Evolutionary conservation across 2,329 filamentous ascomycete species (phyloP).

Genomic region (Fusarium algeriense): DNA sequence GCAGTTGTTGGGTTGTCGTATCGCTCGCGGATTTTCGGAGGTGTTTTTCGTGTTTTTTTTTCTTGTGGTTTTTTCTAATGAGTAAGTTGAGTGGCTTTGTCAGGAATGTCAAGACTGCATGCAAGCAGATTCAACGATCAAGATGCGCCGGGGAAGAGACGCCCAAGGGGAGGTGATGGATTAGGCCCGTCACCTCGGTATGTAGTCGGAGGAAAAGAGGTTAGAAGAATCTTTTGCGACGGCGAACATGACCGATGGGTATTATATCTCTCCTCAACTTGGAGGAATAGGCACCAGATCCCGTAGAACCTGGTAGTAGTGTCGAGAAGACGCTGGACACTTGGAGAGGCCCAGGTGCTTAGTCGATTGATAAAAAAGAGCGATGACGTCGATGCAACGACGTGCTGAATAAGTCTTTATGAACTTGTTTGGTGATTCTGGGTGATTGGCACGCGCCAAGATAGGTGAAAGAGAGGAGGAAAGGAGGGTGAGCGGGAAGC

Average conservation of each 20-base stretch:
- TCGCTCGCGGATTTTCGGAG: constrained; percentile 17
- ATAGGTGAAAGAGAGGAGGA: constrained; percentile 48
- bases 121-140: constrained; percentile 40
- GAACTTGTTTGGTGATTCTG: constrained; percentile 34
- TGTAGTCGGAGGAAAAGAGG: constrained; percentile 70
- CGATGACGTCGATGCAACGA: constrained; percentile 48
- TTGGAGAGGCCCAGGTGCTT: constrained; percentile 44
- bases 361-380: constrained; percentile 35
- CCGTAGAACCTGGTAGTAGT: constrained; percentile 46
- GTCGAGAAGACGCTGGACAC: constrained; percentile 48
- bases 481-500: constrained; percentile 48
- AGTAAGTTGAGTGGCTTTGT: constrained; percentile 27
- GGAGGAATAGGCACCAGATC: constrained; percentile 50
- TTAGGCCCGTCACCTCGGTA: constrained; percentile 70
- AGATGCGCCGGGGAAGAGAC: constrained; percentile 48
- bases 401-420: constrained; percentile 37
- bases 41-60: constrained; percentile 54
- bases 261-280: constrained; percentile 51
- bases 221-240: constrained; percentile 65
- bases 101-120: constrained; percentile 42
- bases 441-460: constrained; percentile 57
- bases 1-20: constrained; percentile 35
- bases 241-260: constrained; percentile 66
- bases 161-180: constrained; percentile 62
- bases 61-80: constrained; percentile 32